These are phyloP conservation scores for Gardenia jasminoides DNA, from an alignment of 257 asterid genomes.

Conservation along the genomic window DNA sequence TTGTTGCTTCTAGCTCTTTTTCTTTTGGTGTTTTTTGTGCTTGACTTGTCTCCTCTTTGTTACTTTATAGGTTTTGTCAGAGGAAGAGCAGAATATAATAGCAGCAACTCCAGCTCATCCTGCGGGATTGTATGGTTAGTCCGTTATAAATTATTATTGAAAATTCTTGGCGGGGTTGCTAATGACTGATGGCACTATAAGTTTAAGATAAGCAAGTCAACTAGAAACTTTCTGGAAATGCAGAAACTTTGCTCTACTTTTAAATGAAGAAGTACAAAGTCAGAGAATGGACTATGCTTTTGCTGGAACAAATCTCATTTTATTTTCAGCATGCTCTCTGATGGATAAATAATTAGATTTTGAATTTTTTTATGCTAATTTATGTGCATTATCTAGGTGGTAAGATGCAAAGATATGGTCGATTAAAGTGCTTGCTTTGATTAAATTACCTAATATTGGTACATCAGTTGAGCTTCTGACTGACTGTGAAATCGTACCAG, in stretches of 20 bases:
- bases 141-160: not conserved
- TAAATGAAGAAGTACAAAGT: not conserved
- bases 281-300: not conserved
- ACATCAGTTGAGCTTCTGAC: constrained; percentile 18
- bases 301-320: not conserved
- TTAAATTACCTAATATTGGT: not conserved
- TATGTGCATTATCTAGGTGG: not conserved
- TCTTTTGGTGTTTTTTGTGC: not conserved
- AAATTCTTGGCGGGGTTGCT: not conserved
- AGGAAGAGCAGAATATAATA: constrained; percentile 76
- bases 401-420: not conserved
- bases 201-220: not conserved
- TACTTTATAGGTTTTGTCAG: constrained; percentile 57
- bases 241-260: not conserved
- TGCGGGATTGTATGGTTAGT: constrained; percentile 82
- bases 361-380: not conserved
- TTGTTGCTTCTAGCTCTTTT: not conserved
- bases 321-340: not conserved
- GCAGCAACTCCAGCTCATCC: constrained; percentile 98
- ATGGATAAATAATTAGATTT: not conserved
- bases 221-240: not conserved
- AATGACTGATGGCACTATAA: not conserved
- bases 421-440: not conserved
- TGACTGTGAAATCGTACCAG: constrained; percentile 33
- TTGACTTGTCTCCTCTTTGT: constrained; percentile 1